Percentiles rank a stretch among this genome's conserved stretches.
phyloP scores from a whole-genome alignment of 306 rosid species.

The Lagenaria siceraria region DNA sequence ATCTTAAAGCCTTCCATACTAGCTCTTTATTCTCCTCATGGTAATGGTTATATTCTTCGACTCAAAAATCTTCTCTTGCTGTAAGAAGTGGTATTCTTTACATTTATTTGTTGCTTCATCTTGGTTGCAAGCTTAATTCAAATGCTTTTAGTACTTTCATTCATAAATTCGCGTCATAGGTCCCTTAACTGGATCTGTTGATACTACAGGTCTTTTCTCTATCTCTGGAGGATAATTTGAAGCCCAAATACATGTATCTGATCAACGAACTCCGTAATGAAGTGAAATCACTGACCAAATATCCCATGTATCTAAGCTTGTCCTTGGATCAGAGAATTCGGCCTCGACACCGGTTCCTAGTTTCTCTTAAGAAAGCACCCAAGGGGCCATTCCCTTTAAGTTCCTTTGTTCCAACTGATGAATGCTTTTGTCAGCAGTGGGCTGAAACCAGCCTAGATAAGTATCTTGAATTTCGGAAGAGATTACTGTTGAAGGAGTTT shows the following conservation, averaged over 20 bases:
- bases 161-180: neutral
- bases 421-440: conserved; percentile 83
- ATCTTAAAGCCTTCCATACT: neutral
- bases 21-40: neutral
- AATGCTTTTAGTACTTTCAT: neutral
- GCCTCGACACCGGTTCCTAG: conserved; percentile 90
- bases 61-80: neutral
- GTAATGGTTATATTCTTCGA: neutral
- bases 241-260: conserved; percentile 90
- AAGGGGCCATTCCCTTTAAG: conserved; percentile 94
- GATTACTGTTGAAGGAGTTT: conserved; percentile 52
- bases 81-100: neutral
- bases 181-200: neutral
- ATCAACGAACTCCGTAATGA: conserved; percentile 83
- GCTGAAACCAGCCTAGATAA: conserved; percentile 84
- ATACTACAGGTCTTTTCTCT: conserved; percentile 70
- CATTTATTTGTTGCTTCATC: neutral
- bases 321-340: conserved; percentile 97
- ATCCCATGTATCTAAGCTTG: conserved; percentile 89
- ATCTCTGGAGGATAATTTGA: conserved; percentile 82
- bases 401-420: conserved; percentile 85
- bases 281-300: conserved; percentile 81
- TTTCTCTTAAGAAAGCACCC: conserved; percentile 87
- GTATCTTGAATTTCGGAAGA: conserved; percentile 74
- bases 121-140: neutral